phyloP scores from a whole-genome alignment of 257 asterid genomes.

The Penstemon davidsonii region DNA sequence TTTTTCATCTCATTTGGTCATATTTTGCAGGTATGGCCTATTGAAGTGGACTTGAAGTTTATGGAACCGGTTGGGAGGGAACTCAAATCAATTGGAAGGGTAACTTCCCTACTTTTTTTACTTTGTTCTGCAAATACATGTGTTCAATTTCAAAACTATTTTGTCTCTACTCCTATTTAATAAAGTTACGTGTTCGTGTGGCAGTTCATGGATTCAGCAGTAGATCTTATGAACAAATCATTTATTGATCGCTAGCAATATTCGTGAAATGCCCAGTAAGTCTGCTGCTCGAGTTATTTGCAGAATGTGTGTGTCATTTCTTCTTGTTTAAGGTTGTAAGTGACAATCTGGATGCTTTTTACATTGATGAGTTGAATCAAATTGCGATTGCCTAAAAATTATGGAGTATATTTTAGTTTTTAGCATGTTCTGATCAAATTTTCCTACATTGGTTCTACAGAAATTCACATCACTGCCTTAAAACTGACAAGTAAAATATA shows the following conservation, averaged over 20 bases:
- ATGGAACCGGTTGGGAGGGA: slow-evolving; percentile 92
- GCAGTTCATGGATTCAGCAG: slow-evolving; percentile 91
- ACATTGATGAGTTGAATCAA: slow-evolving; percentile 31
- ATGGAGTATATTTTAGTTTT: neutral
- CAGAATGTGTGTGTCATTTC: slow-evolving; percentile 1
- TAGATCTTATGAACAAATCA: slow-evolving; percentile 72
- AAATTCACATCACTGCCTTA: neutral
- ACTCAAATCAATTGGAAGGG: slow-evolving; percentile 79
- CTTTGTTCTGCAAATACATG: neutral
- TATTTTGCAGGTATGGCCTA: slow-evolving; percentile 82
- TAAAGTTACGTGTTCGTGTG: slow-evolving; percentile 21
- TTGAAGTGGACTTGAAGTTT: slow-evolving; percentile 81
- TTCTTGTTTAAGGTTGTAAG: slow-evolving; percentile 25
- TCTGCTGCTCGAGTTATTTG: slow-evolving; percentile 8
- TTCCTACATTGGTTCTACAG: neutral
- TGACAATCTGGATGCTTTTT: slow-evolving; percentile 20
- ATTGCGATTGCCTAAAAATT: neutral
- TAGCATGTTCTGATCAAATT: neutral
- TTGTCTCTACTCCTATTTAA: slow-evolving; percentile 9
- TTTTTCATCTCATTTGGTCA: slow-evolving; percentile 5
- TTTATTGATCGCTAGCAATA: slow-evolving; percentile 56
- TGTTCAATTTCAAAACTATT: neutral
- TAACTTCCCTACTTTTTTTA: slow-evolving; percentile 23
- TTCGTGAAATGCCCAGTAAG: neutral
- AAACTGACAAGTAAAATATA: neutral